Conservation (phyloP, 768 basidiomycete species). For the Auriculariales sp. region DNA sequence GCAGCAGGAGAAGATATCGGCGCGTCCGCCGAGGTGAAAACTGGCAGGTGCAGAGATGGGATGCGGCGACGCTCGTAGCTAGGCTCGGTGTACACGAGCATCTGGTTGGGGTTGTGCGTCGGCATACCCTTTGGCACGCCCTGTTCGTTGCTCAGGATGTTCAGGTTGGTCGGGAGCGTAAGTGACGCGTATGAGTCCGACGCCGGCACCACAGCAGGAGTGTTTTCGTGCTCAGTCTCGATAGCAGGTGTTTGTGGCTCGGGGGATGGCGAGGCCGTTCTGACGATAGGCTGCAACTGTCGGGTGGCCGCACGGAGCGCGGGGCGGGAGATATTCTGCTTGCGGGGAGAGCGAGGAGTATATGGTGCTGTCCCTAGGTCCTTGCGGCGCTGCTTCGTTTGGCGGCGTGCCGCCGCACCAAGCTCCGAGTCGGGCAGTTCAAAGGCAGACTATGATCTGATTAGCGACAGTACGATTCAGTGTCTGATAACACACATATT, state of each 20-base stretch:
- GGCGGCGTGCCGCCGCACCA: not conserved
- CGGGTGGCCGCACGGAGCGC: not conserved
- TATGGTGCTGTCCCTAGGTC: not conserved
- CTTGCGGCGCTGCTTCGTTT: not conserved
- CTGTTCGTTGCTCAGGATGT: no score
- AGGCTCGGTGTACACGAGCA: no score
- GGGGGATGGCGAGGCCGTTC: not conserved
- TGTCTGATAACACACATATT: constrained; percentile 52
- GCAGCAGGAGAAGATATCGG: no score
- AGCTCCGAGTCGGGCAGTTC: not conserved
- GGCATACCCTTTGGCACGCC: no score
- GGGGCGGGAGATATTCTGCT: not conserved
- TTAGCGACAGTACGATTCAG: not conserved
- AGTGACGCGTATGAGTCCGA: no score
- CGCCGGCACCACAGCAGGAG: no score
- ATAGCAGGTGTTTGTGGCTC: not conserved
- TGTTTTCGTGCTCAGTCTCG: not conserved
- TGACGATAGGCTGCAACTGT: not conserved
- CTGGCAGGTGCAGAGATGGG: no score
- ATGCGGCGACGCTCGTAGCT: no score
- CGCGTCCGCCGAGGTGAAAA: no score
- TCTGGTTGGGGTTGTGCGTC: no score
- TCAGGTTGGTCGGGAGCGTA: no score
- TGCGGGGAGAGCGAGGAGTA: not conserved
- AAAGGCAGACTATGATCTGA: not conserved